Evolutionary conservation across 768 basidiomycete species (phyloP), one percentile per base, ranked within the genome.

Genomic region (Sutorius australiensis): DNA sequence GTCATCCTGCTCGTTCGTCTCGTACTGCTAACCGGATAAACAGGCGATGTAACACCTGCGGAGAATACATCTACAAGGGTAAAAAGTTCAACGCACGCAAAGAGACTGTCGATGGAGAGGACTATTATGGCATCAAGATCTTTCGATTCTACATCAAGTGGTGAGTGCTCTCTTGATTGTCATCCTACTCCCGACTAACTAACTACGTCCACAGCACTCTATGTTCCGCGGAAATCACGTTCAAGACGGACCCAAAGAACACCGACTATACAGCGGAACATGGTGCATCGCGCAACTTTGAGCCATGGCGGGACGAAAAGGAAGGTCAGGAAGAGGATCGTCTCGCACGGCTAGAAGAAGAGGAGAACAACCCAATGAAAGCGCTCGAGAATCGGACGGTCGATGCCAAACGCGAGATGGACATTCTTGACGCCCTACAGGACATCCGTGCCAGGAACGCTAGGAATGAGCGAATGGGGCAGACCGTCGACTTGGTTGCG

Each of bases 71-170:
- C 50, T 95, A 98, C 73, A 98, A 99, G 70, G 97, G 97, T 43
- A 99, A 99, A 78, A 99, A 99, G 72, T 99, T 99, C 77, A 98
- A 99, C 62, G 97, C 97, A 6, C 81, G 95, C 45, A 98, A 99
- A 68, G 97, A 99, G 75, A 98, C 95, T 0, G 97, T 97, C 9
- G 88, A 93, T 1, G 93, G 91, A 0, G 95, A 98, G 67, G 93
- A 97, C 60, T 99, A 99, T 65, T 92, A 91, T 76, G 95, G 95
- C 7, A 98, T 99, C 77, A 98, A 97, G 74, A 94, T 92, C 50
- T 93, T 93, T 69, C 79, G 90, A 34, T 93, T 93, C 71, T 93
- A 92, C 62, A 93, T 93, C 63, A 93, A 92, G 74, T 93, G 90
- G 91, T 83, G 50, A 48, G 76, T 57, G 65, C 66, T 46, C 55